phyloP scores from a whole-genome alignment of 441 rosid genomes.

The Cnidoscolus chayamansa region DNA sequence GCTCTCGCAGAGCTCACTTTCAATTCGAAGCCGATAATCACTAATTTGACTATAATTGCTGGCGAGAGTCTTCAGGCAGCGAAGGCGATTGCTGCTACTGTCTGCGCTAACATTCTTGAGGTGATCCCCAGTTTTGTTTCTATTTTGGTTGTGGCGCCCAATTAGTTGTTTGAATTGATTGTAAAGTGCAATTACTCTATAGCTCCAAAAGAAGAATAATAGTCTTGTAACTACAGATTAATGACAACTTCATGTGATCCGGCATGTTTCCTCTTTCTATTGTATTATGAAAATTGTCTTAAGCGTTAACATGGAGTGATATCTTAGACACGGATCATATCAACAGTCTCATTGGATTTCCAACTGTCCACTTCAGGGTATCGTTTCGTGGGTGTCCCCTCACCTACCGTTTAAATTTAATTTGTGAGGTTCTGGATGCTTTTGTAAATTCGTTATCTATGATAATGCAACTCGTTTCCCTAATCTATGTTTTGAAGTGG shows the following conservation, averaged over 20 bases:
- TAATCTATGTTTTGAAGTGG: neutral
- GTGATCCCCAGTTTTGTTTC: constrained; percentile 59
- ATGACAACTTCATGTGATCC: constrained; percentile 32
- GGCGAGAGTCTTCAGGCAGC: constrained; percentile 91
- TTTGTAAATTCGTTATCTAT: neutral
- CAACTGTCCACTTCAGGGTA: neutral
- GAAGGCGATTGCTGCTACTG: constrained; percentile 63
- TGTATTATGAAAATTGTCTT: no score
- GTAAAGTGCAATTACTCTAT: constrained; percentile 25
- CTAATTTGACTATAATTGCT: constrained; percentile 91
- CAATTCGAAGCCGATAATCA: constrained; percentile 93
- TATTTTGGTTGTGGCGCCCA: constrained; percentile 24
- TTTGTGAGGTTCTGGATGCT: neutral
- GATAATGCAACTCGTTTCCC: no score
- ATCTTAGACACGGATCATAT: neutral
- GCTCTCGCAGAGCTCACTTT: constrained; percentile 95
- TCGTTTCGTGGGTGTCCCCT: neutral
- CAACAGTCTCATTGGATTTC: neutral
- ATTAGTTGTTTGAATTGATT: constrained; percentile 29
- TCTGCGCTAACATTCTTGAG: constrained; percentile 91
- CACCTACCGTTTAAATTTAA: neutral
- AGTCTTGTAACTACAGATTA: constrained; percentile 38
- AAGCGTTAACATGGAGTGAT: neutral
- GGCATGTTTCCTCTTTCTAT: no score
- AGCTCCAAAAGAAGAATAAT: neutral